Conservation (phyloP, 805 yeast genomes). For the Metschnikowia peoriensis region DNA sequence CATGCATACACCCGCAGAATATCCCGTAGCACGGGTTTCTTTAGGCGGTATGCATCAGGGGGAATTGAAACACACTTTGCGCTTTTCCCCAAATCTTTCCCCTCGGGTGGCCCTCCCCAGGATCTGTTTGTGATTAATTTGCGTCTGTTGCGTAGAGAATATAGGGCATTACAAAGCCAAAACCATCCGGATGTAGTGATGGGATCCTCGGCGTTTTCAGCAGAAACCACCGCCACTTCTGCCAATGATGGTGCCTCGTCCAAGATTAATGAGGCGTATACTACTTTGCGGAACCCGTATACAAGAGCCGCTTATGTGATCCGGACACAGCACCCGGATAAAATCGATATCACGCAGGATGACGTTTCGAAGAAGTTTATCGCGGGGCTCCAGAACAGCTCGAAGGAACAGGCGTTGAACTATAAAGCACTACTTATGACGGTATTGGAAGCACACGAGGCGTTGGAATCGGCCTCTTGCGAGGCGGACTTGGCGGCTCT, state of each 20-base stretch:
- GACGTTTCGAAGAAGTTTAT: slow-evolving; percentile 44
- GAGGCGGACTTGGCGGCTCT: slow-evolving; percentile 58
- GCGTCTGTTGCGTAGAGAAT: slow-evolving; percentile 66
- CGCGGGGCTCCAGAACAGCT: slow-evolving; percentile 36
- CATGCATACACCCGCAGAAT: background rate
- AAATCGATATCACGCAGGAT: slow-evolving; percentile 58
- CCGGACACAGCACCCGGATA: slow-evolving; percentile 35
- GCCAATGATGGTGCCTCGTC: slow-evolving; percentile 30
- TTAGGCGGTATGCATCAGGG: background rate
- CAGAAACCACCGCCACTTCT: background rate
- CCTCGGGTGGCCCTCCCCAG: slow-evolving; percentile 59
- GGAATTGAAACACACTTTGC: slow-evolving; percentile 44
- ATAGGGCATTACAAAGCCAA: slow-evolving; percentile 64
- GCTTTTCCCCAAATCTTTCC: slow-evolving; percentile 75
- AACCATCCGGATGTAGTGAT: slow-evolving; percentile 75
- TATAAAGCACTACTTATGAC: slow-evolving; percentile 64
- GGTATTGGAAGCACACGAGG: slow-evolving; percentile 83
- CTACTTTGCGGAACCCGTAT: slow-evolving; percentile 67
- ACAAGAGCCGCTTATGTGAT: slow-evolving; percentile 47
- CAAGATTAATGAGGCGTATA: slow-evolving; percentile 72
- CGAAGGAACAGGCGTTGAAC: slow-evolving; percentile 31
- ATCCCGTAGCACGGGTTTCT: background rate
- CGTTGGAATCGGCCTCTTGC: slow-evolving; percentile 60
- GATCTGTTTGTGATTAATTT: slow-evolving; percentile 60
- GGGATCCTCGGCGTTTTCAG: slow-evolving; percentile 23